Evolutionary conservation across 257 asterid genomes (phyloP), one percentile per base, ranked within the genome.

Genomic region (Coffea canephora): DNA sequence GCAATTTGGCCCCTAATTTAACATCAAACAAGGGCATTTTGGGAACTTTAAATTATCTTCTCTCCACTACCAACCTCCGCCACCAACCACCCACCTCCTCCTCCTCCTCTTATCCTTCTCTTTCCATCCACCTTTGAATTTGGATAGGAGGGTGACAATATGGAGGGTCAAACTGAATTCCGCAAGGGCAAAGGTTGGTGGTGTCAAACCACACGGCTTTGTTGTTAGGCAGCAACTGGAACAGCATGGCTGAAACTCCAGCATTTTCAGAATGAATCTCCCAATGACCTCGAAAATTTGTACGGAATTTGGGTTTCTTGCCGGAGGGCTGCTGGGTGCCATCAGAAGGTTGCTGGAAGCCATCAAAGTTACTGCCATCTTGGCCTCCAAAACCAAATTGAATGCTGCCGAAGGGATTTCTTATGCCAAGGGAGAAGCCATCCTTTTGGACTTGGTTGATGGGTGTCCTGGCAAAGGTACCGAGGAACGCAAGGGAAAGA

Each of bases 191-290:
- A 19, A 92, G 94, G 61, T 90, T 87, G 0, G 92, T 89, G 1
- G 99, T 91, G 31, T 96, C 99, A 68, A 31, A 91, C 97, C 97
- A 94, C 0, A 91, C 86, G 4, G 84, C 93, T 84, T 90, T 96
- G 57, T 87, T 87, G 52, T 88, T 88, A 11, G 95, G 97, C 96
- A 94, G 84, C 81, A 96, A 77, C 18, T 96, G 97, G 68, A 92
- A 65, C 64, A 94, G 98, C 98, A 96, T 96, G 67, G 96, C 96
- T 0, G 96, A 61, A 66, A 96, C 97, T 0, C 97, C 97, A 0
- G 92, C 83, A 84, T 92, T 89, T 61, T 76, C 55, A 12, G 81
- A 81, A 69, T 89, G 87, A 3, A 95, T 15, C 81, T 36, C 74
- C 97, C 98, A 95, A 0, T 76, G 16, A 2, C 98, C 97, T 0